phyloP scores from a whole-genome alignment of 163 green algal species.

The Volvox carteri region DNA sequence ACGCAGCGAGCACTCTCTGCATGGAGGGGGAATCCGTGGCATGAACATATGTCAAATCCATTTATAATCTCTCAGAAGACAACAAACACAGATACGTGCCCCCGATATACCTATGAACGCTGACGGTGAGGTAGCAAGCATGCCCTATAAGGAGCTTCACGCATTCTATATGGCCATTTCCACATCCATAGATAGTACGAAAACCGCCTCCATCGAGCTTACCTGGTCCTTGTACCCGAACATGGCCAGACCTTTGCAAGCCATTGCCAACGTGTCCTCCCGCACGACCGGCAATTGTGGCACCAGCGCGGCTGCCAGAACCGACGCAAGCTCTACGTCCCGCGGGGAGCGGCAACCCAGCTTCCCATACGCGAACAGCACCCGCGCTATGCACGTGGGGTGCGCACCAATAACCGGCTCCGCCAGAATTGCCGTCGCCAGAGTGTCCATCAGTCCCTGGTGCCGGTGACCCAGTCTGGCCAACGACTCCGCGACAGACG shows the following conservation, averaged over 20 bases:
- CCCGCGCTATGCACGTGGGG: conserved; percentile 7
- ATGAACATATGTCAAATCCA: no score
- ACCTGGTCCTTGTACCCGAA: conserved; percentile 25
- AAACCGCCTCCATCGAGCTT: no score
- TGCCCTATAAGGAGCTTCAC: no score
- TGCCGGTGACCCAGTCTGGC: conserved; percentile 17
- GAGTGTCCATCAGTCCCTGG: conserved; percentile 24
- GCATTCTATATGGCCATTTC: no score
- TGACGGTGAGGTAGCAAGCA: no score
- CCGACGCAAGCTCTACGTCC: not conserved
- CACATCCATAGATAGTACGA: no score
- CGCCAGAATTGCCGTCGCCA: conserved; percentile 30
- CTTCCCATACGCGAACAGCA: conserved; percentile 26
- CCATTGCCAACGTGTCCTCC: conserved; percentile 1
- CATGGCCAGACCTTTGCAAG: not conserved
- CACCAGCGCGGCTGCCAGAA: conserved; percentile 18
- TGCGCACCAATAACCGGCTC: conserved; percentile 19
- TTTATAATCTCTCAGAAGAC: no score
- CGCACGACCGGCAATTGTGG: not conserved
- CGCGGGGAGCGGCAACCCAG: not conserved
- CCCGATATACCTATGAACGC: no score
- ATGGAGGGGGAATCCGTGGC: not conserved
- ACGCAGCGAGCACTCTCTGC: conserved; percentile 24
- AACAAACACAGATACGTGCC: no score
- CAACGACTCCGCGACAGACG: conserved; percentile 16